phyloP scores from a whole-genome alignment of 345 rosid genomes.

The Litchi chinensis region DNA sequence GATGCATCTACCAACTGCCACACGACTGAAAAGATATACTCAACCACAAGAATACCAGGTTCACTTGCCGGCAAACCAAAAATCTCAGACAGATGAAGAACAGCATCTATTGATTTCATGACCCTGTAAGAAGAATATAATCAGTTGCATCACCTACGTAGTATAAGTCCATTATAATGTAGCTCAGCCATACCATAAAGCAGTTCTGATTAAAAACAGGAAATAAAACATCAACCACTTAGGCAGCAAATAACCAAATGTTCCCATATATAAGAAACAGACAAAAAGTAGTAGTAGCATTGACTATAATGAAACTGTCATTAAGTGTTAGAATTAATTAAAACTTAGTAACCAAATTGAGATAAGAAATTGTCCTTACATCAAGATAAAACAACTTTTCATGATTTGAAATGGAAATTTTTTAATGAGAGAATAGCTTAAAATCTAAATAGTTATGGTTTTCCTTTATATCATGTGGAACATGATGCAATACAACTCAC shows the following conservation, averaged over 20 bases:
- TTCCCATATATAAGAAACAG: too few species aligned
- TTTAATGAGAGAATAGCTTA: neutral
- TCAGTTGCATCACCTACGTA: neutral
- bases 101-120: constrained; percentile 70
- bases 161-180: neutral
- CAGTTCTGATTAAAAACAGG: neutral
- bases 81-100: constrained; percentile 65
- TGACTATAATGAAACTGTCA: neutral
- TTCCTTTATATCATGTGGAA: neutral
- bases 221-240: neutral
- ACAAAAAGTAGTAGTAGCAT: neutral
- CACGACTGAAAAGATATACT: constrained; percentile 65
- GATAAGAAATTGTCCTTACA: neutral
- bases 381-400: neutral
- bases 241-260: neutral
- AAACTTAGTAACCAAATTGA: neutral
- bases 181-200: neutral
- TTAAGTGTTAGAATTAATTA: neutral
- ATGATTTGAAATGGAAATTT: neutral
- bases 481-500: neutral
- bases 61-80: constrained; percentile 61
- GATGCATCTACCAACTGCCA: constrained; percentile 88
- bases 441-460: neutral
- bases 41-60: constrained; percentile 67
- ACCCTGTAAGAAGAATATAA: constrained; percentile 48